Evolutionary conservation across 805 yeast genomes (phyloP), one percentile per base, ranked within the genome.

Genomic region (Hanseniaspora hatyaiensis): DNA sequence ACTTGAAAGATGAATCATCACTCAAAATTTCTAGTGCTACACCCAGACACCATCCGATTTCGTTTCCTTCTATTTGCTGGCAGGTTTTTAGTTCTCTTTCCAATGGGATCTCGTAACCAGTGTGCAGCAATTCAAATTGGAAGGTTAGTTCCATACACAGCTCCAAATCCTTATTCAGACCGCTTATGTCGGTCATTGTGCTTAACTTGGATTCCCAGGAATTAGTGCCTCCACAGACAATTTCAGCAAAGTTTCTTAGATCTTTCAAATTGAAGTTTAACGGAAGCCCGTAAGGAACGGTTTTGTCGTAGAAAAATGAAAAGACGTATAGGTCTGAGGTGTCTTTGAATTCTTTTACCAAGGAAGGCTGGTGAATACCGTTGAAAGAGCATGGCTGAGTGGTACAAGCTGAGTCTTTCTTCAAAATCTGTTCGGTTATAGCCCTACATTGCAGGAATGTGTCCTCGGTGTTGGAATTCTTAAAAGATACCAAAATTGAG

Each of bases 1-100:
- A 45, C 34, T 45, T 36, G 28, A 45, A 45, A 8, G 49, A 45
- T 12, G 41, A 36, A 18, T 75, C 65, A 38, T 65, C 69, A 52
- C 83, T 92, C 55, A 92, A 70, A 56, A 92, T 68, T 8, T 97
- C 97, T 57, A 92, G 73, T 1, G 96, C 85, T 1, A 97, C 98
- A 57, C 99, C 99, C 49, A 92, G 71, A 70, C 97, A 92, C 99
- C 99, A 92, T 29, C 98, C 99, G 45, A 92, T 72, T 67, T 92
- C 98, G 58, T 85, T 87, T 59, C 78, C 77, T 45, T 78, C 82
- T 56, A 92, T 85, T 61, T 77, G 87, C 69, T 86, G 79, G 8
- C 96, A 97, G 6, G 96, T 92, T 64, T 77, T 83, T 55, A 92
- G 77, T 65, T 89, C 96, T 63, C 97, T 78, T 54, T 73, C 70